Base-by-base conservation (phyloP, 345 rosid genomes). In the Erysimum cheiranthoides region DNA sequence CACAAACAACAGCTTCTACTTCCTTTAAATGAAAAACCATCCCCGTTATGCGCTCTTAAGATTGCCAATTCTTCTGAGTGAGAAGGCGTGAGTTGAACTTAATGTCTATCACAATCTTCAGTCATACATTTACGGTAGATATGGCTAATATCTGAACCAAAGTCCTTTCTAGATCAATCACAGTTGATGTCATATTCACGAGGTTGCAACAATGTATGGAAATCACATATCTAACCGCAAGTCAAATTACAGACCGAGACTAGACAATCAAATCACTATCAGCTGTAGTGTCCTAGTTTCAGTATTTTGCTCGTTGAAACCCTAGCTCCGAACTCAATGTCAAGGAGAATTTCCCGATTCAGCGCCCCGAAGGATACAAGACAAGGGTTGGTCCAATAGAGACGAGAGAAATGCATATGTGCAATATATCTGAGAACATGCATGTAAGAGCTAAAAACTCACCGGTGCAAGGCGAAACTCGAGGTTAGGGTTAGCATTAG, bases 381-480 rank as follows among this genome's bases (percentile, higher is more conserved):
- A 28, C 42, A 58, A 56, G 2, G 16, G 12, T 43, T 43, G 49
- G 28, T 18, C 64, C 59, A 32, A 54, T 14, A 53, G 54, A 73
- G 36, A 32, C 38, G 2, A 62, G 25, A 31, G 14, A 28, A 63
- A 72, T 25, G 10, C 61, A 36, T 5, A 39, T 16, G n/a, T 5
- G 30, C 25, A 5, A 32, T 2, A 38, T 1, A 32, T 13, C n/a
- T 0, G 31, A 40, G 6, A 30, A 18, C 1, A 36, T 27, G 46
- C 40, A 38, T 68, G 61, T 40, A 13, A 40, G 2, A 51, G 59
- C 18, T 53, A 51, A 59, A 10, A 54, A 57, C 80, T 81, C 78
- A 92, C 95, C 43, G 85, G 84, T 14, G 74, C 84, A 50, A 88
- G 60, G 51, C 87, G 81, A 74, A 88, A 70, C 81, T 87, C 92